Evolutionary conservation across 2,329 filamentous ascomycete genomes (phyloP).

Genomic region (Sporothrix luriei): DNA sequence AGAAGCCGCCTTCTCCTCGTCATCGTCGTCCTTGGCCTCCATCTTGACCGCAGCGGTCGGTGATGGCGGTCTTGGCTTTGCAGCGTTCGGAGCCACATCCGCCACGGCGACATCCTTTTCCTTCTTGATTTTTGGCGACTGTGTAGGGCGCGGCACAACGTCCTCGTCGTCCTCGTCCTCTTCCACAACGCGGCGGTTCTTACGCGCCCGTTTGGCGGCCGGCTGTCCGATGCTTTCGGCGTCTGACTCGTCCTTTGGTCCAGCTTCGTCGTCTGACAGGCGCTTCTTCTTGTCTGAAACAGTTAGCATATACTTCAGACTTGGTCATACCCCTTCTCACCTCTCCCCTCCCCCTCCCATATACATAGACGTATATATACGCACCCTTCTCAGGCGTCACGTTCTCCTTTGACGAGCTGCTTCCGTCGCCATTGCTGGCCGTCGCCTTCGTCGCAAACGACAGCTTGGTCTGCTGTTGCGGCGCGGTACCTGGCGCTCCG

Average conservation of each 20-base stretch:
- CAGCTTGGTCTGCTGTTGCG: slow-evolving; percentile 75
- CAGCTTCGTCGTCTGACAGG: slow-evolving; percentile 29
- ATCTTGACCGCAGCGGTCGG: slow-evolving; percentile 35
- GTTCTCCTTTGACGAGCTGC: slow-evolving; percentile 44
- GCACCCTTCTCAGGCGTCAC: slow-evolving; percentile 47
- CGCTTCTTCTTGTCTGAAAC: slow-evolving; percentile 34
- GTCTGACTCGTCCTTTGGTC: slow-evolving; percentile 40
- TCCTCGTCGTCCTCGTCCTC: slow-evolving; percentile 56
- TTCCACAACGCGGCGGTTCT: slow-evolving; percentile 52
- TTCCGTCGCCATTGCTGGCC: slow-evolving; percentile 35
- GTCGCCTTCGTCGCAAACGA: slow-evolving; percentile 63
- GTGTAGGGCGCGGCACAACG: neutral
- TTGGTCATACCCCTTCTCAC: too few species aligned
- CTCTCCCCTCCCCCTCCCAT: too few species aligned
- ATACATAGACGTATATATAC: slow-evolving; percentile 25
- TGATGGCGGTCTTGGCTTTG: slow-evolving; percentile 42
- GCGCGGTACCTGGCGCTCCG: slow-evolving; percentile 62
- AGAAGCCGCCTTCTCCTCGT: slow-evolving; percentile 41
- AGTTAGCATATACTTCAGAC: neutral
- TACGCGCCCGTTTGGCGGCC: slow-evolving; percentile 60
- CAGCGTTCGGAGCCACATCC: neutral
- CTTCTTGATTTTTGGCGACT: neutral
- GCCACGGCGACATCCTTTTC: neutral
- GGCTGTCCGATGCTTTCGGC: slow-evolving; percentile 59
- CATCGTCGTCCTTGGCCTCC: slow-evolving; percentile 57